Evolutionary conservation across 768 basidiomycete genomes (phyloP).

Genomic region (Kwoniella pini): DNA sequence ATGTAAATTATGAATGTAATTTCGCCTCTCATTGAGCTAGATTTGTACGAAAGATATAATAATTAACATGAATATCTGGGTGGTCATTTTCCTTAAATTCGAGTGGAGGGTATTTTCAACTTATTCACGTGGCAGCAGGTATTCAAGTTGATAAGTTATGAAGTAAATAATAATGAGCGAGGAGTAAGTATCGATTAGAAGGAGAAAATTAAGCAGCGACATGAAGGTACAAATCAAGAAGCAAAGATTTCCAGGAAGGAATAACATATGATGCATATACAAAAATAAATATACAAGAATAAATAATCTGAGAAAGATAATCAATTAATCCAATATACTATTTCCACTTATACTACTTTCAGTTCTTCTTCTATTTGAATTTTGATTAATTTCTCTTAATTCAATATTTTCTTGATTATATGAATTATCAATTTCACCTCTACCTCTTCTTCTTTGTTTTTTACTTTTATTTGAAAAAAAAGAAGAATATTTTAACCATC

Average conservation of each 20-base stretch:
- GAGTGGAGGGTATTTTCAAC: constrained; percentile 1
- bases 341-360: not conserved
- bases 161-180: too few relatives aligned
- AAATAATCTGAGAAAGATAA: too few relatives aligned
- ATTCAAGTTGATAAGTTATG: not conserved
- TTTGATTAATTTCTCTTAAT: constrained; percentile 37
- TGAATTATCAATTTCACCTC: constrained; percentile 37
- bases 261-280: too few relatives aligned
- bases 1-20: too few relatives aligned
- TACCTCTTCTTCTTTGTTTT: constrained; percentile 36
- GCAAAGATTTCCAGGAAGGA: too few relatives aligned
- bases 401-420: constrained; percentile 37
- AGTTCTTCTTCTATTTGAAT: not conserved
- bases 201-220: too few relatives aligned
- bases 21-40: too few relatives aligned
- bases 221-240: too few relatives aligned
- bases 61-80: too few relatives aligned
- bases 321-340: constrained; percentile 2
- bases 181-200: too few relatives aligned
- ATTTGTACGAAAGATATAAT: too few relatives aligned
- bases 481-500: constrained; percentile 32
- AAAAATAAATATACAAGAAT: too few relatives aligned
- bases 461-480: constrained; percentile 7
- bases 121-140: not conserved
- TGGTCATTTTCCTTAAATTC: not conserved